Evolutionary conservation across 2,329 filamentous ascomycete species (phyloP).

Genomic region (Pseudophaeomoniella oleicola): DNA sequence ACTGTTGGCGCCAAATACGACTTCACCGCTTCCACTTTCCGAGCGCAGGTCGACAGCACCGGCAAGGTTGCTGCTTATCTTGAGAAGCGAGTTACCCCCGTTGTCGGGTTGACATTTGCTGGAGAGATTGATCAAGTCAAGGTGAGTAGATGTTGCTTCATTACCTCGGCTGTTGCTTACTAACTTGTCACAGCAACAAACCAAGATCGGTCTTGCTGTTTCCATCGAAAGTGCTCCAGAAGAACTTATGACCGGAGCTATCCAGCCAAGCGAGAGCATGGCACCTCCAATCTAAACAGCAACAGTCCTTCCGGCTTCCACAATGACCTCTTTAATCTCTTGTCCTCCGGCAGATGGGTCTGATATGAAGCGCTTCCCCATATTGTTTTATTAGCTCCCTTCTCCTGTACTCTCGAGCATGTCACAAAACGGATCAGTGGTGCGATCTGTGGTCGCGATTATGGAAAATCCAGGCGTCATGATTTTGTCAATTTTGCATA

Average conservation of each 20-base stretch:
- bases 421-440: not conserved
- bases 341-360: too few species aligned
- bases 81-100: conserved; percentile 89
- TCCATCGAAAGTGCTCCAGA: conserved; percentile 77
- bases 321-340: too few species aligned
- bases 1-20: conserved; percentile 95
- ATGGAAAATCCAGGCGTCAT: not conserved
- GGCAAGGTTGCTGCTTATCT: conserved; percentile 85
- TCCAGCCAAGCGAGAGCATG: conserved; percentile 18
- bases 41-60: conserved; percentile 87
- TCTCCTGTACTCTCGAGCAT: conserved; percentile 11
- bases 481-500: not conserved
- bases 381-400: conserved; percentile 31
- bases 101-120: conserved; percentile 86
- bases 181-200: conserved; percentile 55
- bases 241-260: conserved; percentile 57
- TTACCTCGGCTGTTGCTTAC: conserved; percentile 1
- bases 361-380: conserved; percentile 17
- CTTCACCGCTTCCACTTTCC: conserved; percentile 89
- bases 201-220: conserved; percentile 87
- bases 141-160: conserved; percentile 43
- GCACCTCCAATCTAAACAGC: conserved; percentile 37
- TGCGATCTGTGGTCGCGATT: not conserved
- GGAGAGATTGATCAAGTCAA: conserved; percentile 93
- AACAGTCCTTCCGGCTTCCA: too few species aligned